phyloP scores from a whole-genome alignment of 352 stramenopile species.

The Phytopythium chamaehyphon region DNA sequence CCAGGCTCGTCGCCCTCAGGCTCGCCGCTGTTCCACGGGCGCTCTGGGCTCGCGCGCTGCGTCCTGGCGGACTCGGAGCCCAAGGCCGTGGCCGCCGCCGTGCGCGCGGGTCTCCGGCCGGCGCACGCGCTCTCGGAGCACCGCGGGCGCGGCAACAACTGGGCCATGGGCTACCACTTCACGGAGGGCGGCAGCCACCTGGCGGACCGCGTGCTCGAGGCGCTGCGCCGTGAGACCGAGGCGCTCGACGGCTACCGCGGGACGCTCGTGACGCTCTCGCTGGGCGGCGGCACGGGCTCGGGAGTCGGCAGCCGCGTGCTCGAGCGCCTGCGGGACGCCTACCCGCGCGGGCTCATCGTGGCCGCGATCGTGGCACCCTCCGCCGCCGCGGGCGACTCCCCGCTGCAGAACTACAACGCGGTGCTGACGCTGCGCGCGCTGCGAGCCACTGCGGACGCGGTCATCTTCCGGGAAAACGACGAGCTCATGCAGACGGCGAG shows the following conservation, averaged over 20 bases:
- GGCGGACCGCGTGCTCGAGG: slow-evolving; percentile 55
- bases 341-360: slow-evolving; percentile 65
- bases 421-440: slow-evolving; percentile 67
- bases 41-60: slow-evolving; percentile 39
- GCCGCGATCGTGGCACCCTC: slow-evolving; percentile 71
- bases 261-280: slow-evolving; percentile 72
- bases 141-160: slow-evolving; percentile 83
- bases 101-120: slow-evolving; percentile 29
- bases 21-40: slow-evolving; percentile 44
- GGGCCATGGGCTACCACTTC: slow-evolving; percentile 85
- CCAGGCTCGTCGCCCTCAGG: neutral
- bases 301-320: slow-evolving; percentile 79
- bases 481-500: slow-evolving; percentile 49
- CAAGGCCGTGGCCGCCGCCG: slow-evolving; percentile 56
- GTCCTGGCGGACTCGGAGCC: slow-evolving; percentile 80
- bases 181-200: slow-evolving; percentile 5
- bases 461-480: slow-evolving; percentile 88
- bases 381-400: slow-evolving; percentile 51
- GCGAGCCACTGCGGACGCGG: slow-evolving; percentile 62
- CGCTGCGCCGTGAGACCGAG: slow-evolving; percentile 69
- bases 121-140: slow-evolving; percentile 59
- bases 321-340: slow-evolving; percentile 77
- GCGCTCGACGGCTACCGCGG: slow-evolving; percentile 62
- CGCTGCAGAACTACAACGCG: slow-evolving; percentile 87
- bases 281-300: slow-evolving; percentile 78